A percentile compares a stretch with the other conserved stretches of the same genome.
These are phyloP conservation scores for Colletotrichum karsti DNA, from an alignment of 2,329 filamentous ascomycete species.

Conservation along the genomic window DNA sequence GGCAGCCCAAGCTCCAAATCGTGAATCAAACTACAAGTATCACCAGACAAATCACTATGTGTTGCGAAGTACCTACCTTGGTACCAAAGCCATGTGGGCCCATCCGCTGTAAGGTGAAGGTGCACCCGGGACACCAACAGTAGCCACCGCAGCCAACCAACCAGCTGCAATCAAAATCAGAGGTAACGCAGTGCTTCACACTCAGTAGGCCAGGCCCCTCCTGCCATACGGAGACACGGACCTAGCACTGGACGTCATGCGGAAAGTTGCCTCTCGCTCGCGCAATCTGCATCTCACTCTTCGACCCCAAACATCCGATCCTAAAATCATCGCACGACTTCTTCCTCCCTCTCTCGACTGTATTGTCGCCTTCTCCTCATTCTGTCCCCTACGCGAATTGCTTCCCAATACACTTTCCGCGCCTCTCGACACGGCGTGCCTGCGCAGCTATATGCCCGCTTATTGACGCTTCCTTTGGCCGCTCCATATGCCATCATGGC, in stretches of 20 bases:
- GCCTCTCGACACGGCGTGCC: neutral
- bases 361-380: neutral
- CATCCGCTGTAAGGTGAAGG: neutral
- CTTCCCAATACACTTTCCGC: neutral
- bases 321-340: slow-evolving; percentile 7
- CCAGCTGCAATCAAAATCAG: slow-evolving; percentile 13
- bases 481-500: slow-evolving; percentile 55
- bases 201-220: slow-evolving; percentile 20
- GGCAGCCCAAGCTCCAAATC: slow-evolving; percentile 17
- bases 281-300: slow-evolving; percentile 13
- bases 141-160: slow-evolving; percentile 16
- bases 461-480: slow-evolving; percentile 17
- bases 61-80: neutral
- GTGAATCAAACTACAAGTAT: neutral
- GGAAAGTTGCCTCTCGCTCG: slow-evolving; percentile 26
- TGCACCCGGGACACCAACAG: neutral
- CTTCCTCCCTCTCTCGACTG: neutral
- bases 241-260: slow-evolving; percentile 18
- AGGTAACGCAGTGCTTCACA: neutral
- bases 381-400: neutral
- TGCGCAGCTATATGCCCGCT: slow-evolving; percentile 14
- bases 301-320: slow-evolving; percentile 14
- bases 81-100: neutral
- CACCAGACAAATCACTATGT: neutral
- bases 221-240: slow-evolving; percentile 20